Base-by-base conservation (phyloP, 345 rosid species). In the Aquilaria yunnanensis region DNA sequence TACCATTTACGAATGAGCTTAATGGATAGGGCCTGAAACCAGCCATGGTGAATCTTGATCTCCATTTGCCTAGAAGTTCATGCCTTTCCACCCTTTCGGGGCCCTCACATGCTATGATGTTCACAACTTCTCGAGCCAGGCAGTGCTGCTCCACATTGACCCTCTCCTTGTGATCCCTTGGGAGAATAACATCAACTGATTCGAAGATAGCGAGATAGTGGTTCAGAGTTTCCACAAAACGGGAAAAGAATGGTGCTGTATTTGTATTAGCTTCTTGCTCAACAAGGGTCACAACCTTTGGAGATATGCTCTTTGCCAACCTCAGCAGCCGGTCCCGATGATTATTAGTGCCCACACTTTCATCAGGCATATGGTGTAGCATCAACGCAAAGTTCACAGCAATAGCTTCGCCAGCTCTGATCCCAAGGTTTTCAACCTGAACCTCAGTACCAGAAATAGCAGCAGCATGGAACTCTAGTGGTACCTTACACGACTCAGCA, bases 331-430 rank as follows among this genome's bases (percentile, higher is more conserved):
- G 80, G 64, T 93, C 99, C 57, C 99, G 83, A 57, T 85, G 99
- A 70, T 94, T 94, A 68, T 85, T 84, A 2, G 77, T 77, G 49
- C 88, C 83, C 55, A 94, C 97, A 46, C 96, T 81, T 78, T 90
- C 99, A 54, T 94, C 99, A 4, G 96, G 96, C 84, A 94, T 74
- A 82, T 94, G 99, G 71, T 90, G 99, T 67, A 94, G 92, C 66
- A 74, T 58, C 30, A 94, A 50, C 12, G 95, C 84, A 69, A 94
- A 90, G 76, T 94, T 94, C 56, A 85, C 89, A 0, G 90, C 99
- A 2, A 90, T 56, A 0, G 96, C 96, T 71, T 94, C 99, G 30
- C 86, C 92, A 0, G 79, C 78, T 63, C 74, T 78, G 63, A 88
- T 72, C 31, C 61, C 86, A 4, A 94, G 95, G 73, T 83, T 69